Conservation (phyloP, 2,329 filamentous ascomycete species). For the Camillea tinctor region DNA sequence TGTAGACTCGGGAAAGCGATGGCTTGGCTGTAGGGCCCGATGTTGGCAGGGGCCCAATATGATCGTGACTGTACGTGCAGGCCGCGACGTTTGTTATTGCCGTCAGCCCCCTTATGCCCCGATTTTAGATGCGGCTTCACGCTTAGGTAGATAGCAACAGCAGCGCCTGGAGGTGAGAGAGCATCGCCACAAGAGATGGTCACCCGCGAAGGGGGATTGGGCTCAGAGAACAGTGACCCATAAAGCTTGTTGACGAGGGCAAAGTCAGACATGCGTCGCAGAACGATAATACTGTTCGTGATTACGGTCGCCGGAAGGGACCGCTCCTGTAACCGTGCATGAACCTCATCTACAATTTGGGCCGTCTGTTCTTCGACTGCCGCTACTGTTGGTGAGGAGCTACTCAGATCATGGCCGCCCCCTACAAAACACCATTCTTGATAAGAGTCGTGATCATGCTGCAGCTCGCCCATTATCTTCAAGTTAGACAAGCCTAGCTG, state of each 20-base stretch:
- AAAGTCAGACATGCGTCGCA: constrained; percentile 81
- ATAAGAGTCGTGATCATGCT: not conserved
- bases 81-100: constrained; percentile 39
- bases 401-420: constrained; percentile 12
- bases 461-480: not conserved
- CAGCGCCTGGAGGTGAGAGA: constrained; percentile 55
- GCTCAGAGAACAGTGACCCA: constrained; percentile 67
- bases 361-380: constrained; percentile 48
- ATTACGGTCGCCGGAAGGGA: constrained; percentile 43
- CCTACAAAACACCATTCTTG: constrained; percentile 41
- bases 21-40: constrained; percentile 94
- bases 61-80: constrained; percentile 91
- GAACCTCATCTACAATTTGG: constrained; percentile 48
- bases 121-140: constrained; percentile 33
- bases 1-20: constrained; percentile 52
- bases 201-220: constrained; percentile 82
- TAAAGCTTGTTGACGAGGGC: constrained; percentile 73
- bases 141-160: constrained; percentile 59
- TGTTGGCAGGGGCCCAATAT: constrained; percentile 98
- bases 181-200: constrained; percentile 74
- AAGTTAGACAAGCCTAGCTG: constrained; percentile 2
- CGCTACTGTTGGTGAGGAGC: constrained; percentile 1
- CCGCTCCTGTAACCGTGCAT: constrained; percentile 36
- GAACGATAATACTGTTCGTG: constrained; percentile 62
- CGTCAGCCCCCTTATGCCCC: constrained; percentile 10